Conservation (phyloP, 2,329 filamentous ascomycete species). For the Pseudodiploospora longispora region DNA sequence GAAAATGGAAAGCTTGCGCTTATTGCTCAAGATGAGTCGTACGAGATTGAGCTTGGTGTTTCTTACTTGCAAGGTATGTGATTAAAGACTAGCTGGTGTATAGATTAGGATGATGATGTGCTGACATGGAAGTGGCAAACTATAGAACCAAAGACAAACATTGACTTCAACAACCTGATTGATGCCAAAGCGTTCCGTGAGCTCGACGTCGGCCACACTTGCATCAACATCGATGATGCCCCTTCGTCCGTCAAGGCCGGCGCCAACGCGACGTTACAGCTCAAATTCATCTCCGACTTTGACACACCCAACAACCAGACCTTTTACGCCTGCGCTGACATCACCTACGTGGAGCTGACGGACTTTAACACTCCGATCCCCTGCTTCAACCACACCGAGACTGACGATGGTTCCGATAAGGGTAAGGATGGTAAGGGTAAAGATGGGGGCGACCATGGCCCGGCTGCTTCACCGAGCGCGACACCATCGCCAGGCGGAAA, state of each 20-base stretch:
- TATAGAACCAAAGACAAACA: constrained; percentile 30
- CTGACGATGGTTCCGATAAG: constrained; percentile 14
- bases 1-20: constrained; percentile 42
- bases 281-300: constrained; percentile 38
- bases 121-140: too few relatives aligned
- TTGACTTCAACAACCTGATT: constrained; percentile 33
- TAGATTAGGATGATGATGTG: too few relatives aligned
- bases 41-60: constrained; percentile 40
- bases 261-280: constrained; percentile 39
- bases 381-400: constrained; percentile 37
- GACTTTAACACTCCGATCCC: constrained; percentile 25
- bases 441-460: not conserved
- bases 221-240: constrained; percentile 29
- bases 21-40: constrained; percentile 45
- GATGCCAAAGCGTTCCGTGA: constrained; percentile 26
- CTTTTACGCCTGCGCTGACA: constrained; percentile 43
- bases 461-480: constrained; percentile 8
- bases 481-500: constrained; percentile 17
- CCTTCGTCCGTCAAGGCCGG: constrained; percentile 29
- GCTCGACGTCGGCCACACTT: constrained; percentile 38
- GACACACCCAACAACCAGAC: constrained; percentile 34
- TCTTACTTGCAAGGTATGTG: constrained; percentile 24
- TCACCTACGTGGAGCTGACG: constrained; percentile 30
- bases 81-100: too few relatives aligned
- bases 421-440: constrained; percentile 9